Conservation (phyloP, 2,329 filamentous ascomycete species). For the Graphilbum ipis-grandicollis region DNA sequence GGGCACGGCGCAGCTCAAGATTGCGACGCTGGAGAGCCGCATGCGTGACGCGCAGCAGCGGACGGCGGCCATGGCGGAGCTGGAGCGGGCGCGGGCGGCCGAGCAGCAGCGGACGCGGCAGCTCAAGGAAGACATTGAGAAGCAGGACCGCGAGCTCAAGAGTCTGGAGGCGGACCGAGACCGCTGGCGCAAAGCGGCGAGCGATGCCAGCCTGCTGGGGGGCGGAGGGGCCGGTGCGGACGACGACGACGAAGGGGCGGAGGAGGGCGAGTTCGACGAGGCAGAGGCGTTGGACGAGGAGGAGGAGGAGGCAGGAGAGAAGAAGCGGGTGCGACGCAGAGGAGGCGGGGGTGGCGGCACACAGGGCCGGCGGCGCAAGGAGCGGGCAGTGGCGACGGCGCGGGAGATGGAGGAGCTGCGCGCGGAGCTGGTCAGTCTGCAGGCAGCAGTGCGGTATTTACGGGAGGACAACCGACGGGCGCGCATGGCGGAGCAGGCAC, state of each 20-base stretch:
- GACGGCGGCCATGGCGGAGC: slow-evolving; percentile 47
- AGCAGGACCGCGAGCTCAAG: slow-evolving; percentile 50
- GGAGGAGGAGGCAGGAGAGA: too few relatives aligned
- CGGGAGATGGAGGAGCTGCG: slow-evolving; percentile 58
- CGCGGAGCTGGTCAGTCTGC: slow-evolving; percentile 45
- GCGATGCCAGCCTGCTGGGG: slow-evolving; percentile 39
- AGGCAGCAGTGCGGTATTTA: slow-evolving; percentile 50
- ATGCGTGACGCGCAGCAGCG: slow-evolving; percentile 74
- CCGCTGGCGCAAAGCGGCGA: slow-evolving; percentile 55
- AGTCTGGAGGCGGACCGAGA: slow-evolving; percentile 47
- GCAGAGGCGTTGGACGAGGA: too few relatives aligned
- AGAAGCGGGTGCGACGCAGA: too few relatives aligned
- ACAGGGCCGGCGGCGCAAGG: neutral
- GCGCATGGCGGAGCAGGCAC: slow-evolving; percentile 35
- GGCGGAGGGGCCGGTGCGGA: slow-evolving; percentile 25
- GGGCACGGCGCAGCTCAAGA: slow-evolving; percentile 77
- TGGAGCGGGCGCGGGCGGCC: slow-evolving; percentile 41
- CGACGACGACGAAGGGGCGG: slow-evolving; percentile 21
- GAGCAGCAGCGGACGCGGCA: slow-evolving; percentile 30
- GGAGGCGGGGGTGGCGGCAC: neutral
- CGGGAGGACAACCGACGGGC: slow-evolving; percentile 49
- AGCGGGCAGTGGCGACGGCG: slow-evolving; percentile 43
- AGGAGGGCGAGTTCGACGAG: too few relatives aligned
- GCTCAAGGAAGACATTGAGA: slow-evolving; percentile 46
- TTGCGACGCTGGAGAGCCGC: slow-evolving; percentile 76